These are phyloP conservation scores for Rutstroemia sp. DNA, from an alignment of 2,329 filamentous ascomycete species.

Conservation along the genomic window DNA sequence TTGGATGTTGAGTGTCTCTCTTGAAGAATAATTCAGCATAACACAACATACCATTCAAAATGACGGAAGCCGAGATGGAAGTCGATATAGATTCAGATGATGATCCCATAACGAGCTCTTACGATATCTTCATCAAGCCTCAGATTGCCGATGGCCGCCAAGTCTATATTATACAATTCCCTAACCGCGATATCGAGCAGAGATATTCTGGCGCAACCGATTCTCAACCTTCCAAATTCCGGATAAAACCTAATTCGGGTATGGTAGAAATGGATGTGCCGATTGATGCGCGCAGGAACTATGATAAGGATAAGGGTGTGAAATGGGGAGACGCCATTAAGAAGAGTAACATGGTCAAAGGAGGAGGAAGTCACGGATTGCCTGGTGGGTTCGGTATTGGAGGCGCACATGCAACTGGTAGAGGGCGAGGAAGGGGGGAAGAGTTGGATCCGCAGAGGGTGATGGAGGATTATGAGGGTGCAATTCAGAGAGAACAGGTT, in stretches of 20 bases:
- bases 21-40: background rate
- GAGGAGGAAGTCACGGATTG: slow-evolving; percentile 59
- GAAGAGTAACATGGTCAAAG: slow-evolving; percentile 44
- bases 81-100: slow-evolving; percentile 21
- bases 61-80: slow-evolving; percentile 3
- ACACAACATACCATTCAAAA: background rate
- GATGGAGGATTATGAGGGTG: slow-evolving; percentile 54
- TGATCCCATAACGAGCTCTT: slow-evolving; percentile 66
- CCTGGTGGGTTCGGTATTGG: slow-evolving; percentile 66
- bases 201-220: slow-evolving; percentile 50
- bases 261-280: slow-evolving; percentile 92
- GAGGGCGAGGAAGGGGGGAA: slow-evolving; percentile 32
- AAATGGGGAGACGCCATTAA: slow-evolving; percentile 73
- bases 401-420: slow-evolving; percentile 30
- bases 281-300: slow-evolving; percentile 59
- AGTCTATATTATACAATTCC: slow-evolving; percentile 82
- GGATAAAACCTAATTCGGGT: slow-evolving; percentile 73
- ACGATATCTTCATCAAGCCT: slow-evolving; percentile 82
- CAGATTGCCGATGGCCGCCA: slow-evolving; percentile 52
- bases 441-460: slow-evolving; percentile 29
- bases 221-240: slow-evolving; percentile 61
- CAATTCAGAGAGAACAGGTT: slow-evolving; percentile 62
- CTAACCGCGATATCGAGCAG: slow-evolving; percentile 58
- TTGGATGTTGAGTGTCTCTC: background rate
- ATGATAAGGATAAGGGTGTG: slow-evolving; percentile 77